Percentiles rank a stretch among this genome's conserved stretches.
These are phyloP conservation scores for Skeletonema potamos DNA, from an alignment of 108 stramenopile genomes.

Conservation along the genomic window DNA sequence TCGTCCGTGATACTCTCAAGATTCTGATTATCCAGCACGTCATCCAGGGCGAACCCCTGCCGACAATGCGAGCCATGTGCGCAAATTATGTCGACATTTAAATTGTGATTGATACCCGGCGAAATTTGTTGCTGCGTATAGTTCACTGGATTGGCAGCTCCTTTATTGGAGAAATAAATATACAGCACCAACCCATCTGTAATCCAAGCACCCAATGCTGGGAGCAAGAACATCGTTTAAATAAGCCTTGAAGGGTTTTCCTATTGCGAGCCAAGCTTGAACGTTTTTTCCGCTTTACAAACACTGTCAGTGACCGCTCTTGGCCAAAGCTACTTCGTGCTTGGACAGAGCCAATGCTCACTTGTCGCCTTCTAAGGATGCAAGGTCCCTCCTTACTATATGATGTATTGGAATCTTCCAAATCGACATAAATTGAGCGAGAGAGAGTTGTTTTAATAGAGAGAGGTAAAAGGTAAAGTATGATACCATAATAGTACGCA, in stretches of 20 bases:
- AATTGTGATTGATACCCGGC: neutral
- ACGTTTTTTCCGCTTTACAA: neutral
- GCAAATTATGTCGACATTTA: neutral
- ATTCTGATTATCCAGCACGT: neutral
- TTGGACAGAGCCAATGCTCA: too few relatives aligned
- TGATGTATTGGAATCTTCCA: too few relatives aligned
- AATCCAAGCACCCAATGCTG: conserved; percentile 56
- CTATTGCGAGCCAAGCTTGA: too few relatives aligned
- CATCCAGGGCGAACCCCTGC: conserved; percentile 8
- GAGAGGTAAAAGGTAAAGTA: too few relatives aligned
- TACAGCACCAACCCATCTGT: conserved; percentile 58
- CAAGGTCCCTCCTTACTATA: too few relatives aligned
- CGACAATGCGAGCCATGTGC: neutral
- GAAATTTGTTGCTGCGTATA: neutral
- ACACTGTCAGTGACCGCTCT: neutral
- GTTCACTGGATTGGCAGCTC: conserved; percentile 2
- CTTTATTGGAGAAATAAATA: conserved; percentile 28
- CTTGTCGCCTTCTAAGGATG: too few relatives aligned
- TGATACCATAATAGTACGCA: too few relatives aligned
- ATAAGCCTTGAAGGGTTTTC: too few relatives aligned
- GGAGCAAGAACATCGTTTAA: conserved; percentile 53
- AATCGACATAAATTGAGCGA: too few relatives aligned
- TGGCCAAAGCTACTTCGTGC: neutral
- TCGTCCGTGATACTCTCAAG: neutral
- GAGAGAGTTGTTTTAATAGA: too few relatives aligned